Conservation (phyloP, 345 rosid species). For the Syzygium oleosum region DNA sequence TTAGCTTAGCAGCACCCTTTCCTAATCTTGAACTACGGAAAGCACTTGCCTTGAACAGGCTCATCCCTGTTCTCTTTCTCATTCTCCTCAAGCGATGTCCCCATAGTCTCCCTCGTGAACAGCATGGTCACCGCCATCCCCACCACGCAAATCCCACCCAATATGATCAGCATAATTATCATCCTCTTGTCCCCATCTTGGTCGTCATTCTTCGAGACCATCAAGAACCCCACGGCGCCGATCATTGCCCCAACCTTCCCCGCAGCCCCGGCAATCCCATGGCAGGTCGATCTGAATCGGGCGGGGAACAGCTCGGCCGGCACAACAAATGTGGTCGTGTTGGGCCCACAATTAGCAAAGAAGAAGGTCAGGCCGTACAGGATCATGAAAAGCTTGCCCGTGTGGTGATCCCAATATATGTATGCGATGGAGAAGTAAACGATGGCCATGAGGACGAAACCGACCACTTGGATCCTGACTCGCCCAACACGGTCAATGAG, state of each 20-base stretch:
- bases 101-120: conserved; percentile 59
- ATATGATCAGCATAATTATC: conserved; percentile 8
- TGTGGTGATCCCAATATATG: conserved; percentile 12
- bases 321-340: conserved; percentile 66
- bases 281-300: conserved; percentile 67
- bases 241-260: conserved; percentile 72
- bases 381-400: conserved; percentile 22
- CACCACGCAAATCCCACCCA: background rate
- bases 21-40: background rate
- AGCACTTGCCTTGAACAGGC: background rate
- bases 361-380: conserved; percentile 47
- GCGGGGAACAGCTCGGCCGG: conserved; percentile 84
- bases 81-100: conserved; percentile 64
- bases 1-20: too few species aligned
- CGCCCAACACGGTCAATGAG: conserved; percentile 65
- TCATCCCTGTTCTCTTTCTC: conserved; percentile 1
- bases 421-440: conserved; percentile 45
- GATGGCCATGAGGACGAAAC: conserved; percentile 53
- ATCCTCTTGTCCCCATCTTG: conserved; percentile 8
- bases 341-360: conserved; percentile 79
- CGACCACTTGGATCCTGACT: conserved; percentile 50
- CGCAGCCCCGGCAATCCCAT: conserved; percentile 61
- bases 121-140: conserved; percentile 24
- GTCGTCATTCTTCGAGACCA: conserved; percentile 15
- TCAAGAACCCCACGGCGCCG: conserved; percentile 44